phyloP scores from a whole-genome alignment of 139 green algal genomes.

The Gonium pectorale region DNA sequence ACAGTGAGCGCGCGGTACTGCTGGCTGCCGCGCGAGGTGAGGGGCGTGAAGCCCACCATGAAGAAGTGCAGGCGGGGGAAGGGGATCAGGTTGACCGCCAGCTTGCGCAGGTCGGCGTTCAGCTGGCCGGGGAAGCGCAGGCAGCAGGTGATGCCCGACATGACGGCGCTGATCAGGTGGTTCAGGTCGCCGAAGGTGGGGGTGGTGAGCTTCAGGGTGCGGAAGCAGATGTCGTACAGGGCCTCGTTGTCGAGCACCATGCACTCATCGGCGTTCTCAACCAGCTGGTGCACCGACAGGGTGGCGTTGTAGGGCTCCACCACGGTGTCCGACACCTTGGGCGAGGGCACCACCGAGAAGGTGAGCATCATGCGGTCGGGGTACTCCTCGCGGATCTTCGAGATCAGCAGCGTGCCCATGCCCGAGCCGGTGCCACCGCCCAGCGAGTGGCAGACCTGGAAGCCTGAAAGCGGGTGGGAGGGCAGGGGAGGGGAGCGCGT shows the following conservation, averaged over 20 bases:
- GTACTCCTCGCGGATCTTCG: constrained; percentile 99
- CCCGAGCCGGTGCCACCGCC: constrained; percentile 97
- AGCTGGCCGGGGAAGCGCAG: constrained; percentile 96
- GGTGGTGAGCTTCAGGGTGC: constrained; percentile 96
- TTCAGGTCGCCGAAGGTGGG: constrained; percentile 95
- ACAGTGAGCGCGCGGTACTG: constrained; percentile 94
- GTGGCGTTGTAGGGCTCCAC: constrained; percentile 99
- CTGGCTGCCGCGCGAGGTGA: constrained; percentile 93
- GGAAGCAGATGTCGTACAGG: constrained; percentile 98
- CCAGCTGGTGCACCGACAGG: constrained; percentile 98
- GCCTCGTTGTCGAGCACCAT: constrained; percentile 82
- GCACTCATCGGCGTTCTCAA: constrained; percentile 97
- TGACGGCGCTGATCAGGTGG: constrained; percentile 96
- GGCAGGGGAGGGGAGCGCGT: not conserved
- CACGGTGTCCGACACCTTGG: constrained; percentile 99
- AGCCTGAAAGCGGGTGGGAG: constrained; percentile 67
- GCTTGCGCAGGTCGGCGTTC: constrained; percentile 93
- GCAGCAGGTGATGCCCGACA: constrained; percentile 95
- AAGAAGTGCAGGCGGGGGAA: constrained; percentile 98
- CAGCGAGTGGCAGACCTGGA: constrained; percentile 97
- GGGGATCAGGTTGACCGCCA: constrained; percentile 94
- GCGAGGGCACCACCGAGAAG: constrained; percentile 99
- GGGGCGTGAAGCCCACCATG: constrained; percentile 95
- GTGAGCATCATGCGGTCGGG: constrained; percentile 99
- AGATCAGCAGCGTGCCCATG: constrained; percentile 99